Evolutionary conservation across 805 yeast genomes (phyloP).

Genomic region (Metschnikowia lachancei): DNA sequence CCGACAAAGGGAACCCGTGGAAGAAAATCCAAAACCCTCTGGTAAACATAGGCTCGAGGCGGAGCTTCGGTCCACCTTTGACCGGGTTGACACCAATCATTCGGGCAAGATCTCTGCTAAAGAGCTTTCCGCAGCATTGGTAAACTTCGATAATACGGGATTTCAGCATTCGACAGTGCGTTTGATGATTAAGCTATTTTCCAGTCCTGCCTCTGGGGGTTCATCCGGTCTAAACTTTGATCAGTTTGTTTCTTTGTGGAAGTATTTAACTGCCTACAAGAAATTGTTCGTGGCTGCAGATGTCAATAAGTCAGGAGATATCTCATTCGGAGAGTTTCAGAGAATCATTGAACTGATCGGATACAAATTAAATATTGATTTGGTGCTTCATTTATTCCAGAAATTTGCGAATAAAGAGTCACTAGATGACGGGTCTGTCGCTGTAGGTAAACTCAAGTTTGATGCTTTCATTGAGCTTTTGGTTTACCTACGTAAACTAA

Average conservation of each 20-base stretch:
- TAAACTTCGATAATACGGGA: constrained; percentile 61
- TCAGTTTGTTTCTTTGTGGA: constrained; percentile 69
- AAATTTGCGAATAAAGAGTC: constrained; percentile 46
- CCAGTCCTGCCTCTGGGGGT: constrained; percentile 27
- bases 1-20: constrained; percentile 23
- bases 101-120: constrained; percentile 54
- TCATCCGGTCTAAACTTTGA: constrained; percentile 42
- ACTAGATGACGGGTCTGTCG: constrained; percentile 22
- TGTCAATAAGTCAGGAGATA: constrained; percentile 53
- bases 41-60: constrained; percentile 44
- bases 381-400: constrained; percentile 56
- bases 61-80: constrained; percentile 50
- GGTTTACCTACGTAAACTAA: constrained; percentile 71
- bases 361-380: constrained; percentile 54
- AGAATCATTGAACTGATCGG: constrained; percentile 63
- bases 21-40: constrained; percentile 19
- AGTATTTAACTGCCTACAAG: constrained; percentile 64
- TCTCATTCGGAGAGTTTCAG: constrained; percentile 64
- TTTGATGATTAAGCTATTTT: constrained; percentile 63
- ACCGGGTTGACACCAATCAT: constrained; percentile 51
- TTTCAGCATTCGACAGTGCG: constrained; percentile 59
- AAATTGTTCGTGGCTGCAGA: constrained; percentile 63
- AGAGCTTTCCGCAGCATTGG: constrained; percentile 57
- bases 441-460: constrained; percentile 55
- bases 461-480: constrained; percentile 80